Evolutionary conservation across 2,329 filamentous ascomycete species (phyloP), one percentile per base, ranked within the genome.

Genomic region (Magnaporthiopsis poae): DNA sequence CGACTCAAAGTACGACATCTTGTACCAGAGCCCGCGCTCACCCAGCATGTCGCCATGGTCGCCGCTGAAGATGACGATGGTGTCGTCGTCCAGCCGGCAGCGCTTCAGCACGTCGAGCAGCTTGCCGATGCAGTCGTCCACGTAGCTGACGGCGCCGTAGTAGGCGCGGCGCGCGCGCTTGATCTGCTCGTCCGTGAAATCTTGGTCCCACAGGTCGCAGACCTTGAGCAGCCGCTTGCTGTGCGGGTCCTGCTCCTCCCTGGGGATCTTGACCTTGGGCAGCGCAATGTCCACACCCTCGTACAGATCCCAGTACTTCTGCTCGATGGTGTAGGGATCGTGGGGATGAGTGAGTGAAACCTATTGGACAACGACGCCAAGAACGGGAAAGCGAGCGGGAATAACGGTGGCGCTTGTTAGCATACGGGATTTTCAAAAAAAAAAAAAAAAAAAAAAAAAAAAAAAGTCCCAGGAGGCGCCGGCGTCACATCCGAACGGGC

Each of bases 31-130:
- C 7, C 90, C 90, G 65, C 92, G 88, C 81, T 97, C 93, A 68
- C 93, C 93, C 9, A 97, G 85, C 93, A 97, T 97, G 77, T 97
- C 93, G 66, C 93, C 93, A 74, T 97, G 93, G 75, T 97, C 93
- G 61, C 93, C 92, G 67, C 90, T 93, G 79, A 97, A 97, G 70
- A 97, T 88, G 72, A 97, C 82, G 72, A 96, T 92, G 15, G 93
- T 97, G 77, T 96, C 87, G 46, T 96, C 87, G 68, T 88, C 88
- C 61, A 97, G 81, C 8, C 88, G 86, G 74, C 91, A 94, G 68
- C 92, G 84, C 75, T 92, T 89, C 25, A 97, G 81, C 0, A 91
- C 89, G 68, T 86, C 82, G 31, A 96, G 81, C 46, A 97, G 84
- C 74, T 90, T 90, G 67, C 93, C 93, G 70, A 97, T 88, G 78